These are phyloP conservation scores for Nakazawaea ambrosiae DNA, from an alignment of 805 yeast species.

Conservation along the genomic window DNA sequence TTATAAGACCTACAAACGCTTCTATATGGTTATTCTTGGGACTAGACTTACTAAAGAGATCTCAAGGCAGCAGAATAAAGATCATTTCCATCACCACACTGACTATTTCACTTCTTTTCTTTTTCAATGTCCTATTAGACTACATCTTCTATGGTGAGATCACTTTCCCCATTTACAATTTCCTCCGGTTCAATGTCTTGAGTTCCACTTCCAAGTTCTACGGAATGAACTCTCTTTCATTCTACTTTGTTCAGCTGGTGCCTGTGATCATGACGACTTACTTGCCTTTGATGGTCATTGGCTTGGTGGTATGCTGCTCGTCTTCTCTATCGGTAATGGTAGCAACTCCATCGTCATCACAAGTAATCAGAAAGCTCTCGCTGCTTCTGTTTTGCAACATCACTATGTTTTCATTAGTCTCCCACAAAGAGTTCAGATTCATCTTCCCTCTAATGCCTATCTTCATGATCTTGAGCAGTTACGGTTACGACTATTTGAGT, in stretches of 20 bases:
- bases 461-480: slow-evolving; percentile 44
- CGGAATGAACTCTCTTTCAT: slow-evolving; percentile 80
- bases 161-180: slow-evolving; percentile 60
- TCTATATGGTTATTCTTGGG: slow-evolving; percentile 72
- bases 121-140: slow-evolving; percentile 42
- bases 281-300: slow-evolving; percentile 48
- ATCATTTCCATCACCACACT: slow-evolving; percentile 8
- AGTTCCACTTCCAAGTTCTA: slow-evolving; percentile 72
- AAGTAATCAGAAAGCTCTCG: slow-evolving; percentile 18
- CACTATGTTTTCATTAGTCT: slow-evolving; percentile 51
- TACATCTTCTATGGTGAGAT: slow-evolving; percentile 47
- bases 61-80: slow-evolving; percentile 4
- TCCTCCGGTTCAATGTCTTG: slow-evolving; percentile 71
- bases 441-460: slow-evolving; percentile 81
- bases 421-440: slow-evolving; percentile 90
- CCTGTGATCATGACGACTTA: slow-evolving; percentile 69
- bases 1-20: slow-evolving; percentile 80
- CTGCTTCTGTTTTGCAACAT: slow-evolving; percentile 33
- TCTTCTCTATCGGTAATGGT: too few relatives aligned
- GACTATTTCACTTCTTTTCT: slow-evolving; percentile 19
- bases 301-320: slow-evolving; percentile 23
- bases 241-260: slow-evolving; percentile 74
- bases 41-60: slow-evolving; percentile 15
- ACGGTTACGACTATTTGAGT: slow-evolving; percentile 21
- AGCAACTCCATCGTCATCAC: too few relatives aligned